Conservation (phyloP, 163 green algal species). For the Scenedesmus sp. region DNA sequence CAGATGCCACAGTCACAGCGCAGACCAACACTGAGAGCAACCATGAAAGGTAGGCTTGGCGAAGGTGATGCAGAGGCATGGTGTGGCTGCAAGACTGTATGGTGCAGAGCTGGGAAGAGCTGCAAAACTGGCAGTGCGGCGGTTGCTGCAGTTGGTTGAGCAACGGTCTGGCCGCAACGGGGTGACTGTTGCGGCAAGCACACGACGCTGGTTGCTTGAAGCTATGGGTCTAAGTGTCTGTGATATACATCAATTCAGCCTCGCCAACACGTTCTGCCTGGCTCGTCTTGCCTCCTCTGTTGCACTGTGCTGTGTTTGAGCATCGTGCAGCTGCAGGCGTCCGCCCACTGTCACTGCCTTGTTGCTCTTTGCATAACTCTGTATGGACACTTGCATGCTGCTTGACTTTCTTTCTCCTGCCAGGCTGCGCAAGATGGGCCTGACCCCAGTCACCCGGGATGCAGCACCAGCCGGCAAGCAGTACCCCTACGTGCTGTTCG, state of each 20-base stretch:
- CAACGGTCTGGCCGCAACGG: too few species aligned
- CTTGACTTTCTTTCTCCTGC: neutral
- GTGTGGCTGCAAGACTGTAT: neutral
- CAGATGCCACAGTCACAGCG: conserved; percentile 76
- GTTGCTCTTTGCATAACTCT: neutral
- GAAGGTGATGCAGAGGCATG: neutral
- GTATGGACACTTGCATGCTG: neutral
- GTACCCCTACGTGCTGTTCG: conserved; percentile 92
- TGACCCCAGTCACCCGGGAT: conserved; percentile 55
- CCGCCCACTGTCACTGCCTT: neutral
- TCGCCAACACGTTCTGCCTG: neutral
- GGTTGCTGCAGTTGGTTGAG: neutral
- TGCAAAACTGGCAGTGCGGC: neutral
- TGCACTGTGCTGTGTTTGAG: neutral
- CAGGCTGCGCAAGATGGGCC: conserved; percentile 71
- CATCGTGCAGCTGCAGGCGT: neutral
- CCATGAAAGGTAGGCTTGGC: conserved; percentile 77
- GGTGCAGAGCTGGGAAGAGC: neutral
- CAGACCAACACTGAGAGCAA: conserved; percentile 89
- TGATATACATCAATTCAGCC: too few species aligned
- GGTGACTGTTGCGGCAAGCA: neutral
- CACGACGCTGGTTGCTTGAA: neutral
- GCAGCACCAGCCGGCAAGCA: conserved; percentile 53
- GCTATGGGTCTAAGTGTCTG: neutral
- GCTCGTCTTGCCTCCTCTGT: neutral